Evolutionary conservation across 768 basidiomycete species (phyloP), one percentile per base, ranked within the genome.

Genomic region (Leccinum sublutescens): DNA sequence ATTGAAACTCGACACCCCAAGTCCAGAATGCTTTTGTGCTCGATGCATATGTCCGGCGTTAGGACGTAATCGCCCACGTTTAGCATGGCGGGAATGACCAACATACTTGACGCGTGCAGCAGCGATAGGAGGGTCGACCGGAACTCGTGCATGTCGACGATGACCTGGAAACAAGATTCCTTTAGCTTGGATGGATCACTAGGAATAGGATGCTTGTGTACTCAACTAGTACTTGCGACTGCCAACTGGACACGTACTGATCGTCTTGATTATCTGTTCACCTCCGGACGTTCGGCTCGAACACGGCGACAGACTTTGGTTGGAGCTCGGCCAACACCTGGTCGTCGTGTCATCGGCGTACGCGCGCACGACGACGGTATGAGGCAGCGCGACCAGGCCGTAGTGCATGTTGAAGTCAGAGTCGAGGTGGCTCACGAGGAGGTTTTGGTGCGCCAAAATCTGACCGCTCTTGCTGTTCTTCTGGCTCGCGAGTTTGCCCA

Each of bases 121-220:
- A 99, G 72, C 0, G 92, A 95, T 0, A 95, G 97, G 10, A 99
- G 76, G 0, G 93, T 85, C 2, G 96, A 98, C 27, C 95, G 82
- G 73, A 99, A 98, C 73, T 99, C 97, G 64, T 96, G 85, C 84
- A 98, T 89, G 73, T 98, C 97, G 23, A 98, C 94, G 60, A 99
- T 87, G 51, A 99, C 88, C 94, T 97, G 2, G n/a, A 10, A 43
- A 9, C 3, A 4, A 52, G 15, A 9, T 12, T n/a, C 0, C 3
- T 4, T 66, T 29, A 61, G 0, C 23, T 7, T 27, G 33, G 5
- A 29, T 23, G 47, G 29, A n/a, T 15, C 31, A 19, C 31, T 33
- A 50, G 54, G 21, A 8, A 49, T 40, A 9, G 29, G 88, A 86
- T 5, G 88, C 85, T 64, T 89, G 88, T 3, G 76, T 76, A 54